These are phyloP conservation scores for Astrephomene gubernaculifera DNA, from an alignment of 139 green algal genomes.

Conservation along the genomic window DNA sequence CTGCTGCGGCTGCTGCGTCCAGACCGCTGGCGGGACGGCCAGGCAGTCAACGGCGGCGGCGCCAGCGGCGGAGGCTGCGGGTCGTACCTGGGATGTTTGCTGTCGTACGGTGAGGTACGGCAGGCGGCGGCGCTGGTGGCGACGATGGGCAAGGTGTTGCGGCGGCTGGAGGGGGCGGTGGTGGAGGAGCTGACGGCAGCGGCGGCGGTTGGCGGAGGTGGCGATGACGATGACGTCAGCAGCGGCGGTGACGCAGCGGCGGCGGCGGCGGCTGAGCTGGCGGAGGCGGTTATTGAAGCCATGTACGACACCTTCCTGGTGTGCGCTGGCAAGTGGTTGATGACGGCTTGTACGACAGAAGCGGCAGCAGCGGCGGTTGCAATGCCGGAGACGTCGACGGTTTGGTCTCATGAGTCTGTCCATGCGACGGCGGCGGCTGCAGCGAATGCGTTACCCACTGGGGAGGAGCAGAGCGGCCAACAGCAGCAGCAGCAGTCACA, in stretches of 20 bases:
- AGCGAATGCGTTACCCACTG: no score
- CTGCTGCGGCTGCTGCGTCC: neutral
- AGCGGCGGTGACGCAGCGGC: neutral
- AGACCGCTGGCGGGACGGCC: neutral
- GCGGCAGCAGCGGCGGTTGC: neutral
- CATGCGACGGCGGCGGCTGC: no score
- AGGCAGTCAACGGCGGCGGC: no score
- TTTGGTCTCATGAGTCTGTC: no score
- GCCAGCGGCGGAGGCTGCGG: neutral
- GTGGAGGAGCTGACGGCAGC: neutral
- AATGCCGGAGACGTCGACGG: no score
- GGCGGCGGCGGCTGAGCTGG: neutral
- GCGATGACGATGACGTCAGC: neutral
- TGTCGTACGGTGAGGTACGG: neutral
- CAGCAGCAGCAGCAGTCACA: no score
- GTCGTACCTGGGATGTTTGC: neutral
- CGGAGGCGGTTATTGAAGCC: neutral
- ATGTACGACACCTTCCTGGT: neutral
- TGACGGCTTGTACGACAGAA: neutral
- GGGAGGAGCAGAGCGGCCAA: no score
- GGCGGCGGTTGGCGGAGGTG: neutral
- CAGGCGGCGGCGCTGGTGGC: neutral
- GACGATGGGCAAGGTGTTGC: slow-evolving; percentile 2
- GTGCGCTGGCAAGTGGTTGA: neutral
- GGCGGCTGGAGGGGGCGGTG: neutral